These are phyloP conservation scores for Atkinsonella hypoxylon DNA, from an alignment of 2,329 filamentous ascomycete species.

Conservation along the genomic window DNA sequence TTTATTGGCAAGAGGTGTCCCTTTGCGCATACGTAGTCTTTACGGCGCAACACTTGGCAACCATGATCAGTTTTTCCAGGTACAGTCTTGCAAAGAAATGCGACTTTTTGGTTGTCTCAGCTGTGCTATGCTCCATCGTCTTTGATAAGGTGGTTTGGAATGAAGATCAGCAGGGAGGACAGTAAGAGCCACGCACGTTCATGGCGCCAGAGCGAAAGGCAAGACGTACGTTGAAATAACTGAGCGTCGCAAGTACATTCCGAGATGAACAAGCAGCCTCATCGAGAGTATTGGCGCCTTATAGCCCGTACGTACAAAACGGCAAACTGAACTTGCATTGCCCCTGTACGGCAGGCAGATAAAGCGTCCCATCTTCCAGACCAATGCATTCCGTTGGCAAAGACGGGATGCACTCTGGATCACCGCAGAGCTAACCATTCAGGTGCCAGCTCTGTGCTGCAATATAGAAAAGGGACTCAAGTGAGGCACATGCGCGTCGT, in stretches of 20 bases:
- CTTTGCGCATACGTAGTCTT: neutral
- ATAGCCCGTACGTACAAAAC: too few species aligned
- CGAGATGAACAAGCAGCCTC: neutral
- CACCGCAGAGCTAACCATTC: too few species aligned
- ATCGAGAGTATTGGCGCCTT: neutral
- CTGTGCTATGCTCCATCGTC: neutral
- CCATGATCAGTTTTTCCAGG: neutral
- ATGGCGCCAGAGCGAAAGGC: neutral
- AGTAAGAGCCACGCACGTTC: neutral
- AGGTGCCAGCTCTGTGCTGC: too few species aligned
- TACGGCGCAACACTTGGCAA: neutral
- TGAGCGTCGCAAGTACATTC: neutral
- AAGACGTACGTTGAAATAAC: neutral
- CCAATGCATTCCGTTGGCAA: too few species aligned
- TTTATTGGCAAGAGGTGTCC: neutral
- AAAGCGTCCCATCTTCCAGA: too few species aligned
- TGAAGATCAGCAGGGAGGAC: neutral
- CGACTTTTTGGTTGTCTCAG: neutral
- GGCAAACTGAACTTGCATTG: too few species aligned
- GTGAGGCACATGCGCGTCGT: neutral
- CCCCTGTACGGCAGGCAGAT: too few species aligned
- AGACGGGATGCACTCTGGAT: too few species aligned
- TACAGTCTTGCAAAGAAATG: neutral
- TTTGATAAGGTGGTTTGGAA: neutral
- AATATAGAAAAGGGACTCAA: too few species aligned